Evolutionary conservation across 306 rosid genomes (phyloP).

Genomic region (Canavalia ensiformis): DNA sequence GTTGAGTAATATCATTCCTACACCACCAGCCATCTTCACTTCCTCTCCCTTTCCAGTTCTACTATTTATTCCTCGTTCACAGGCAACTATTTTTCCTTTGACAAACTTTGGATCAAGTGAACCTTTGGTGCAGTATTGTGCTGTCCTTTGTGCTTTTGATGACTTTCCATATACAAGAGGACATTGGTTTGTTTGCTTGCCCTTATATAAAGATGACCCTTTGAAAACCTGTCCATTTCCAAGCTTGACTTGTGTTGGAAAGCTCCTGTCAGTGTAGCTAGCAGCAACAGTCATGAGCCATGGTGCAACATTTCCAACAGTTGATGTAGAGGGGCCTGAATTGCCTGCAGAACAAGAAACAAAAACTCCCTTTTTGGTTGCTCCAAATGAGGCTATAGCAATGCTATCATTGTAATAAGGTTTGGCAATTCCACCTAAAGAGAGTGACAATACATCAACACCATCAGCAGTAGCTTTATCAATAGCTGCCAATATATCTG

Average conservation of each 20-base stretch:
- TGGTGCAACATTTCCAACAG: constrained; percentile 66
- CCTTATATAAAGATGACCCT: constrained; percentile 67
- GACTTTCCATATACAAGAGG: constrained; percentile 61
- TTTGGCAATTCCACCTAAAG: constrained; percentile 61
- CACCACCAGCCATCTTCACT: constrained; percentile 69
- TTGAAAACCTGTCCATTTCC: constrained; percentile 62
- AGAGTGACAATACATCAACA: constrained; percentile 72
- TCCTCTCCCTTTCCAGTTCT: constrained; percentile 61
- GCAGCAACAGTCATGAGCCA: constrained; percentile 80
- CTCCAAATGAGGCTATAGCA: constrained; percentile 74
- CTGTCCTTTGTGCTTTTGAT: constrained; percentile 53
- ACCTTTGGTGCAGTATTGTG: constrained; percentile 55
- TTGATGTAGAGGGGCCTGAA: constrained; percentile 64
- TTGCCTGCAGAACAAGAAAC: constrained; percentile 78
- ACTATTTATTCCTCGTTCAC: constrained; percentile 59
- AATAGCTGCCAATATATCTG: constrained; percentile 70
- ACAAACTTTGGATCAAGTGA: constrained; percentile 58
- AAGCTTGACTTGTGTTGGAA: constrained; percentile 63
- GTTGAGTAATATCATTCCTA: constrained; percentile 66
- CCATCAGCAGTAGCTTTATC: constrained; percentile 72
- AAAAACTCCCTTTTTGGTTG: constrained; percentile 59
- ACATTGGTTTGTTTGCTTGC: constrained; percentile 51
- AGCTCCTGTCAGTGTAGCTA: constrained; percentile 70
- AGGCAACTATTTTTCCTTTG: constrained; percentile 65
- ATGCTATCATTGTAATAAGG: constrained; percentile 60